These are phyloP conservation scores for Yarrowia galli DNA, from an alignment of 1,139 yeast species.

Conservation along the genomic window DNA sequence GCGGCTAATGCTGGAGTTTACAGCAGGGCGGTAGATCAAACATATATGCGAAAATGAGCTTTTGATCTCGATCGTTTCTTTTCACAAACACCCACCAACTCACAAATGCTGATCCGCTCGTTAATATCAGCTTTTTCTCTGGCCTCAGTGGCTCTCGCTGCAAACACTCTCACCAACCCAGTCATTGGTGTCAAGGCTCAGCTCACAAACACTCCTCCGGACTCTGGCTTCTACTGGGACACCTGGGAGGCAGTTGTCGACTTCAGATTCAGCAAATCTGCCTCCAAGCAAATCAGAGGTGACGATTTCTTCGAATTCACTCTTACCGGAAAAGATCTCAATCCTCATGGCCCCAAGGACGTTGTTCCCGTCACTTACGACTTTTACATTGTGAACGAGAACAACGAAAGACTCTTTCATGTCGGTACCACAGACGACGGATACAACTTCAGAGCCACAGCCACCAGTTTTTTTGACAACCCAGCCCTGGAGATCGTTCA, in stretches of 20 bases:
- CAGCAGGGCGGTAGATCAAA: no score
- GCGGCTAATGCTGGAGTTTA: no score
- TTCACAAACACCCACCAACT: no score
- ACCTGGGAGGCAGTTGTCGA: background rate
- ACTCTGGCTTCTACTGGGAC: background rate
- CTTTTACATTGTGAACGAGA: background rate
- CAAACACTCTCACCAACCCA: background rate
- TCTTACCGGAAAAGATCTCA: background rate
- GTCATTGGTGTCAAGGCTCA: background rate
- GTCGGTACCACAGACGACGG: background rate
- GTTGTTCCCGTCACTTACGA: background rate
- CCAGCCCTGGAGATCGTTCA: background rate
- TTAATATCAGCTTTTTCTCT: background rate
- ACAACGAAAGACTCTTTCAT: background rate
- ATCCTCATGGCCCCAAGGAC: background rate
- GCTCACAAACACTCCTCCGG: background rate
- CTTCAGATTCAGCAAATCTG: background rate
- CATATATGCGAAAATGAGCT: no score
- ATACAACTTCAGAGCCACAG: background rate
- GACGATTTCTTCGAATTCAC: background rate
- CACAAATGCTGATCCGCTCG: background rate
- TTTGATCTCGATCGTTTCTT: no score
- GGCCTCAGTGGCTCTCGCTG: background rate
- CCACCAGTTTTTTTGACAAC: background rate
- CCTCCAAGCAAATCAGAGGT: background rate